Percentiles rank a stretch among this genome's conserved stretches.
These are phyloP conservation scores for Alternaria arbusti DNA, from an alignment of 2,329 filamentous ascomycete species.

Conservation along the genomic window DNA sequence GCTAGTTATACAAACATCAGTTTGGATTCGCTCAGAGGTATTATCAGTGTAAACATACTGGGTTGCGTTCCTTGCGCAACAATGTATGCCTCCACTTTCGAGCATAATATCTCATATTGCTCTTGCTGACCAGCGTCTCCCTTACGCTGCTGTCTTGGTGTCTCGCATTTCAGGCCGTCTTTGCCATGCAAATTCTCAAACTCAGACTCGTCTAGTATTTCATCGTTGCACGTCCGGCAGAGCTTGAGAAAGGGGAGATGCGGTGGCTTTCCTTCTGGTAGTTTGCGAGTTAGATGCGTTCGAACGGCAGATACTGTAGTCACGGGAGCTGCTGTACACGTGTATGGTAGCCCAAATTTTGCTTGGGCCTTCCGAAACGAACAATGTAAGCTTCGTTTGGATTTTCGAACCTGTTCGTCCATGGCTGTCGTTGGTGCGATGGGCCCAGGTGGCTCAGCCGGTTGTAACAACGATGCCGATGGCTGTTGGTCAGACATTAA, in stretches of 20 bases:
- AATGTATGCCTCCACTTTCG: too few species aligned
- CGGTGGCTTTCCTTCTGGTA: background rate
- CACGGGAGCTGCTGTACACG: background rate
- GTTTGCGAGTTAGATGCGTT: conserved; percentile 6
- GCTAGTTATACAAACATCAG: too few species aligned
- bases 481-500: too few species aligned
- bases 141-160: background rate
- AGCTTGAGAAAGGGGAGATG: conserved; percentile 15
- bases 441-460: too few species aligned
- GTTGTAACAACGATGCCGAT: too few species aligned
- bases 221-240: conserved; percentile 18
- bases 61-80: too few species aligned
- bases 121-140: background rate
- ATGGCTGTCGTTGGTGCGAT: too few species aligned
- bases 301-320: conserved; percentile 13
- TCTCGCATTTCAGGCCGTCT: conserved; percentile 1
- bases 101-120: background rate
- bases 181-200: background rate
- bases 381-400: background rate
- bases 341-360: background rate
- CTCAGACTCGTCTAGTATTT: conserved; percentile 2
- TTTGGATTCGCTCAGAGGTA: too few species aligned
- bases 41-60: too few species aligned
- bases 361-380: background rate
- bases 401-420: too few species aligned